Conservation (phyloP, 1,284 basidiomycete species). For the Microbotryum intermedium region DNA sequence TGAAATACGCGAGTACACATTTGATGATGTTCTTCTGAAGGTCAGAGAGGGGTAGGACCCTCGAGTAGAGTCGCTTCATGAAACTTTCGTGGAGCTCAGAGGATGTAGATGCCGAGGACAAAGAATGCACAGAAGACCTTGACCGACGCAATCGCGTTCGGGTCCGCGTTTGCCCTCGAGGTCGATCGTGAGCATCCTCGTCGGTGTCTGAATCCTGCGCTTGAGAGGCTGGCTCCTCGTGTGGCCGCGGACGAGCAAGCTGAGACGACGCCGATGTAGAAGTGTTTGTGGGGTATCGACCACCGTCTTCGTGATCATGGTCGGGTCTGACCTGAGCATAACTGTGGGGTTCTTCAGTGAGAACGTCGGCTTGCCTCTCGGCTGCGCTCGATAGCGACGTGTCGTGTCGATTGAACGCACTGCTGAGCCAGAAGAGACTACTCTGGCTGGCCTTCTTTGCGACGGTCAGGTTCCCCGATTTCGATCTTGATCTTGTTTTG, state of each 20-base stretch:
- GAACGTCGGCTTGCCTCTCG: too few species aligned
- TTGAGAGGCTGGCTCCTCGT: background rate
- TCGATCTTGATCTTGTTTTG: background rate
- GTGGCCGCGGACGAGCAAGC: background rate
- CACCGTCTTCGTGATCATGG: background rate
- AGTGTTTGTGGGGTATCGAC: slow-evolving; percentile 16
- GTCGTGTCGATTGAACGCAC: too few species aligned
- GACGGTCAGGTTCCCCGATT: background rate
- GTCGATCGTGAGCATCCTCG: background rate
- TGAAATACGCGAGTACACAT: slow-evolving; percentile 80
- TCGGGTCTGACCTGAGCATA: background rate
- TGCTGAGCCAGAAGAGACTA: background rate
- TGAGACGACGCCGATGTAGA: too few species aligned
- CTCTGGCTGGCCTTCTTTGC: background rate
- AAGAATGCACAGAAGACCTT: background rate
- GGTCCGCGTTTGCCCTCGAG: too few species aligned
- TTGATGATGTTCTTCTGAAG: slow-evolving; percentile 65
- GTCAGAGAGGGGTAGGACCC: slow-evolving; percentile 5
- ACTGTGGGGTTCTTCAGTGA: background rate
- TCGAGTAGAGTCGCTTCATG: background rate
- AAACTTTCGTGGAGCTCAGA: background rate
- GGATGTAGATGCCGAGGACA: background rate
- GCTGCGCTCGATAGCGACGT: too few species aligned
- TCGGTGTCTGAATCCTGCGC: background rate
- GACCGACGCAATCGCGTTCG: background rate